These are phyloP conservation scores for peach (Prunus persica) DNA, from an alignment of 306 rosid species.

Conservation along the genomic window DNA sequence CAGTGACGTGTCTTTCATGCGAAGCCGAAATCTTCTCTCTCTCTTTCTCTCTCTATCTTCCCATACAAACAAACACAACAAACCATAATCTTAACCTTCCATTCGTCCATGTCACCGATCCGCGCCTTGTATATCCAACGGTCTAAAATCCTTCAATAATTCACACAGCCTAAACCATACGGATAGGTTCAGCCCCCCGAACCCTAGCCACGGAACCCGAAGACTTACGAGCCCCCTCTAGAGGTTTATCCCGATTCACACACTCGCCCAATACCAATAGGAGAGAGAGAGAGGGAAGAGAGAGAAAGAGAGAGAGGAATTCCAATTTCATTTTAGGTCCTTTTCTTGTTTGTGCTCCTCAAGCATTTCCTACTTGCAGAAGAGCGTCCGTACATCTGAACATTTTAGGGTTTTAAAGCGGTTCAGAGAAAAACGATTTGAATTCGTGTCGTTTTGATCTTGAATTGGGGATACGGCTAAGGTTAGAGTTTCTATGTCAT, in stretches of 20 bases:
- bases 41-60: conserved; percentile 25
- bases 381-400: conserved; percentile 23
- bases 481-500: background rate
- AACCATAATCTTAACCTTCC: conserved; percentile 46
- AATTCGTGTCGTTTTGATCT: conserved; percentile 2
- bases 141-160: conserved; percentile 15
- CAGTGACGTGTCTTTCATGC: conserved; percentile 45
- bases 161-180: conserved; percentile 4
- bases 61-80: conserved; percentile 74
- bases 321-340: background rate
- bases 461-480: conserved; percentile 14
- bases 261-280: conserved; percentile 35
- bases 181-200: conserved; percentile 32
- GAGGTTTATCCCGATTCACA: conserved; percentile 58
- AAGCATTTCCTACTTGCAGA: conserved; percentile 32
- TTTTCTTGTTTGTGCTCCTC: conserved; percentile 3
- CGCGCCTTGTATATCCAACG: conserved; percentile 38
- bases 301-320: conserved; percentile 13
- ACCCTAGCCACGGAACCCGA: conserved; percentile 51
- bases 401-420: conserved; percentile 38
- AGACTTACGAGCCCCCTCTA: conserved; percentile 25
- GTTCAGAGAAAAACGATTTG: conserved; percentile 2
- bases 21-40: conserved; percentile 21
- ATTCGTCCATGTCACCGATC: conserved; percentile 54
- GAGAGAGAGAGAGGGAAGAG: conserved; percentile 28